Percentiles rank a stretch among this genome's conserved stretches.
Evolutionary conservation across 495 filamentous ascomycete species (phyloP).

Genomic region (Aspergillus nidulans): DNA sequence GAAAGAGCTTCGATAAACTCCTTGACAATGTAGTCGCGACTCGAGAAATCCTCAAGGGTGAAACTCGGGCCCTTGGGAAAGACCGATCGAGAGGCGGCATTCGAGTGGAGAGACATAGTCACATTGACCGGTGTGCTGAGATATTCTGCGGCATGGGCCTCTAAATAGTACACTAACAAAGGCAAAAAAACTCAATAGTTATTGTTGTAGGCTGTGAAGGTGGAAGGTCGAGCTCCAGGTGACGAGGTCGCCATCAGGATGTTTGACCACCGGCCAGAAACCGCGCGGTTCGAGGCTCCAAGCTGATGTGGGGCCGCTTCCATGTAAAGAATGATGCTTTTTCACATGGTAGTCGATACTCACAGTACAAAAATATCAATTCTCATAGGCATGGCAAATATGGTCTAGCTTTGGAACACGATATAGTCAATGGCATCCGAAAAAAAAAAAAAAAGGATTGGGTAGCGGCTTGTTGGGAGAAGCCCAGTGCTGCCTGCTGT

Average conservation of each 20-base stretch:
- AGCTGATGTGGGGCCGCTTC: background rate
- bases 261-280: too few species aligned
- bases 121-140: slow-evolving; percentile 37
- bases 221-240: too few species aligned
- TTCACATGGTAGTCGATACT: too few species aligned
- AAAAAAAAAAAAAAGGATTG: too few species aligned
- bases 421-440: too few species aligned
- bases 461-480: too few species aligned
- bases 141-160: background rate
- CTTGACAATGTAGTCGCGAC: slow-evolving; percentile 88
- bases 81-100: slow-evolving; percentile 50
- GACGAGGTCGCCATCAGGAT: too few species aligned
- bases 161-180: background rate
- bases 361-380: too few species aligned
- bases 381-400: too few species aligned
- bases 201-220: background rate
- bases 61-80: slow-evolving; percentile 78
- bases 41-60: slow-evolving; percentile 81
- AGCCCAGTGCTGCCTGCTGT: background rate
- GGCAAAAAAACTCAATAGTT: too few species aligned
- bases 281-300: background rate
- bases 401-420: background rate
- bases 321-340: background rate
- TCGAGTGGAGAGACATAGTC: slow-evolving; percentile 32
- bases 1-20: slow-evolving; percentile 95